Evolutionary conservation across 139 green algal genomes (phyloP), one percentile per base, ranked within the genome.

Genomic region (Picochlorum sp.): DNA sequence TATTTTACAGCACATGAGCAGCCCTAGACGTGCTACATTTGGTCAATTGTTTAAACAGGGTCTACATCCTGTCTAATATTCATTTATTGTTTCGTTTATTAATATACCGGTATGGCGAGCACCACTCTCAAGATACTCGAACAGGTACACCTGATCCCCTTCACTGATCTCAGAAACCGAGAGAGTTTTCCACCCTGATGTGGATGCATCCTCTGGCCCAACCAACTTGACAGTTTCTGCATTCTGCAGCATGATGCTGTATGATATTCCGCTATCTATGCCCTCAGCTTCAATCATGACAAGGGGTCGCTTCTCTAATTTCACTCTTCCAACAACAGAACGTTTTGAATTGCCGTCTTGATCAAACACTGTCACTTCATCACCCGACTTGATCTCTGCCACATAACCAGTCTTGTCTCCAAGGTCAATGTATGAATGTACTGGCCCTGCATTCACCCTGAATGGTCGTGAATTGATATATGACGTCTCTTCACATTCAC

Each of bases 401-500:
- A 97, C 70, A 77, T 97, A 97, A 0, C 78, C 83, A 28, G 76
- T 80, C 7, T 16, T 50, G 1, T 61, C 79, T 2, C 79, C 73
- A 9, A 59, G 74, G 13, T 68, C 61, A 16, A 84, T 61, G 60
- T 97, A 97, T 0, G 86, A 69, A 64, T 96, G 86, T 62, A 96
- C 80, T 56, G 85, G 75, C 15, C 90, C 91, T 0, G 91, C 91
- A 64, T 97, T 97, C n/a, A 97, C 86, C 4, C 91, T 68, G 72
- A 97, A 97, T 4, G 91, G 89, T 2, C 91, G 69, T 21, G 50
- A 75, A 58, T 80, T 80, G 58, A 97, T 94, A 79, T 97, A 97
- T 24, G 46, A 18, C 6, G 10, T 66, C 46, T 88, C 86, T 15
- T 67, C 69, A 52, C 84, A 85, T 74, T 89, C 89, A 9, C 73